Conservation (phyloP, 305 asterid species). For the Fraxinus sp. region DNA sequence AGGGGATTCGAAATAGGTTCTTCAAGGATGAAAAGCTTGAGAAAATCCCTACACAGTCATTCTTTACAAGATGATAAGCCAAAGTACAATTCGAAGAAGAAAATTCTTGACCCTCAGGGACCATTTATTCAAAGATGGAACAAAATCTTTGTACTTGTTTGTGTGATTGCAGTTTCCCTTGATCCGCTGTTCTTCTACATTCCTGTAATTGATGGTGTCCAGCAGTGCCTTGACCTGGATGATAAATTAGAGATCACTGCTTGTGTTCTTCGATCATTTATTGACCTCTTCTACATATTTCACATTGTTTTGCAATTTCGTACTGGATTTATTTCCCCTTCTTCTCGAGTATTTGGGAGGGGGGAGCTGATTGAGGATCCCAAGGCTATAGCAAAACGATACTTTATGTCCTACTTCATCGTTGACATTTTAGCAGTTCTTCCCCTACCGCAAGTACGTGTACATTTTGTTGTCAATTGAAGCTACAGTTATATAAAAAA, state of each 20-base stretch:
- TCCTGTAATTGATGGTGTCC: conserved; percentile 39
- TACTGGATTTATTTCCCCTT: conserved; percentile 57
- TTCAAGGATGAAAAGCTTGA: conserved; percentile 35
- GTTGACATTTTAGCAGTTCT: conserved; percentile 57
- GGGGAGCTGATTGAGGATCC: conserved; percentile 54
- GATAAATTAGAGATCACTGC: conserved; percentile 35
- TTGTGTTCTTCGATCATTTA: conserved; percentile 56
- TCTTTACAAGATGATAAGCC: conserved; percentile 21
- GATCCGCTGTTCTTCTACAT: conserved; percentile 73
- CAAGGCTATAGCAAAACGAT: conserved; percentile 50
- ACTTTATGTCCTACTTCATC: conserved; percentile 49
- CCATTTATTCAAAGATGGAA: conserved; percentile 50
- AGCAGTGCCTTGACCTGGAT: conserved; percentile 50
- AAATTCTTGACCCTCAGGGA: conserved; percentile 50
- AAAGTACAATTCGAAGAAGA: conserved; percentile 20
- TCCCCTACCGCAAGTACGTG: conserved; percentile 66
- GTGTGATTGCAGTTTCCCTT: conserved; percentile 47
- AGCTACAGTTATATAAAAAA: not conserved
- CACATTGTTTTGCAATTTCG: conserved; percentile 63
- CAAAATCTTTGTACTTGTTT: conserved; percentile 48
- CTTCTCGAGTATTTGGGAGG: conserved; percentile 62
- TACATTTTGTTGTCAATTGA: not conserved
- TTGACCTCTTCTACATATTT: conserved; percentile 49
- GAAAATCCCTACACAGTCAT: conserved; percentile 17
- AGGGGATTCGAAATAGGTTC: conserved; percentile 32